These are phyloP conservation scores for Cladosporium austrohemisphaericum DNA, from an alignment of 2,329 filamentous ascomycete species.

Conservation along the genomic window DNA sequence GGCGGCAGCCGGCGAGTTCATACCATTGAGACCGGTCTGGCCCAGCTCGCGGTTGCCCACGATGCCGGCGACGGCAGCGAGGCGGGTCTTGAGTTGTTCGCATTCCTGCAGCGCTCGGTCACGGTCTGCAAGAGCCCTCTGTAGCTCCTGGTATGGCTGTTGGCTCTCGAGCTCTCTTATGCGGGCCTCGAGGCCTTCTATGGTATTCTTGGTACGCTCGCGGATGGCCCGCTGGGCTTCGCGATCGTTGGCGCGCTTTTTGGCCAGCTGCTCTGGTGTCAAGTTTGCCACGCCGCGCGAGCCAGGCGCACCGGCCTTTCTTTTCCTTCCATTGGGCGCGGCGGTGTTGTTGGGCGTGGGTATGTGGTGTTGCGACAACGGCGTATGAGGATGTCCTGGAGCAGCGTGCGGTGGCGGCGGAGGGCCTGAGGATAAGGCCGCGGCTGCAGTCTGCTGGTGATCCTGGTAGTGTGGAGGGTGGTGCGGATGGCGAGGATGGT, in stretches of 20 bases:
- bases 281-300: conserved; percentile 77
- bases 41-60: conserved; percentile 21
- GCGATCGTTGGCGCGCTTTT: conserved; percentile 87
- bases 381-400: conserved; percentile 3
- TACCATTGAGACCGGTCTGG: conserved; percentile 28
- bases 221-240: conserved; percentile 83
- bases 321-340: conserved; percentile 29
- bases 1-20: conserved; percentile 19
- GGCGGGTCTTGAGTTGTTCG: conserved; percentile 66
- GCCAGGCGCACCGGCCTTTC: conserved; percentile 35
- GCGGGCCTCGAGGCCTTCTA: conserved; percentile 67
- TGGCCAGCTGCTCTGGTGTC: conserved; percentile 80
- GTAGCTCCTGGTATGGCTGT: conserved; percentile 79
- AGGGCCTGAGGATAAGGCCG: background rate
- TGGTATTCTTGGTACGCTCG: conserved; percentile 75
- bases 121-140: conserved; percentile 63
- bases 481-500: conserved; percentile 1
- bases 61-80: conserved; percentile 39
- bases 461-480: conserved; percentile 2
- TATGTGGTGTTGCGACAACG: conserved; percentile 8
- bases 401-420: background rate
- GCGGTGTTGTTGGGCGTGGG: conserved; percentile 16
- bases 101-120: conserved; percentile 76
- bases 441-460: conserved; percentile 7
- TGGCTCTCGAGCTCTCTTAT: conserved; percentile 74